These are phyloP conservation scores for Xylaria sp. DNA, from an alignment of 2,329 filamentous ascomycete genomes.

Conservation along the genomic window DNA sequence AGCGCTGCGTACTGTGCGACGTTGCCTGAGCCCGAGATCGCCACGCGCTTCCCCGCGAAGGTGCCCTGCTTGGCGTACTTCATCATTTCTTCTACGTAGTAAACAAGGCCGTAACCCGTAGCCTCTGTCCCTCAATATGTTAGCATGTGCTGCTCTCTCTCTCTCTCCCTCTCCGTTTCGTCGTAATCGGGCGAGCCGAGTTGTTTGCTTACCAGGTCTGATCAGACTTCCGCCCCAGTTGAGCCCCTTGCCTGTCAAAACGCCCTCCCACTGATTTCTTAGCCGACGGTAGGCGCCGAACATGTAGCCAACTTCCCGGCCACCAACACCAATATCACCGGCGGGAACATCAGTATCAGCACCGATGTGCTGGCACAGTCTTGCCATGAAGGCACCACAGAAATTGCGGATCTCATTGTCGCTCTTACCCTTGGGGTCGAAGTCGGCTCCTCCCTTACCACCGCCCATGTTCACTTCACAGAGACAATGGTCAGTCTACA, in stretches of 20 bases:
- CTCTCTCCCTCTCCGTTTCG: too few species aligned
- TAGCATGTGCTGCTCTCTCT: constrained; percentile 12
- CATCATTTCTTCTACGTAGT: constrained; percentile 97
- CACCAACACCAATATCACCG: constrained; percentile 93
- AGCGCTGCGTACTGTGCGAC: constrained; percentile 97
- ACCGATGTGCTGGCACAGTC: constrained; percentile 95
- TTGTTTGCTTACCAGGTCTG: constrained; percentile 68
- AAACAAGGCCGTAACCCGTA: constrained; percentile 94
- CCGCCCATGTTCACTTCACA: constrained; percentile 86
- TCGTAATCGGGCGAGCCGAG: neutral
- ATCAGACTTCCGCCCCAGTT: constrained; percentile 94
- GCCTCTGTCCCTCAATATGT: constrained; percentile 68
- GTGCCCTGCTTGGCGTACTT: constrained; percentile 85
- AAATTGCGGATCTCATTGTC: constrained; percentile 98
- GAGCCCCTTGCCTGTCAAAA: constrained; percentile 94
- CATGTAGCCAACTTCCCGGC: constrained; percentile 92
- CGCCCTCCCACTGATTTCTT: constrained; percentile 92
- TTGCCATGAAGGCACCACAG: constrained; percentile 95
- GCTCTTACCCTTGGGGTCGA: constrained; percentile 98
- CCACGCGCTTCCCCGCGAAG: constrained; percentile 91
- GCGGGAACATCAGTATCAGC: constrained; percentile 96
- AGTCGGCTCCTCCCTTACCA: constrained; percentile 97
- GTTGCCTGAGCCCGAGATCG: constrained; percentile 96
- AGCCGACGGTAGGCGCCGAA: constrained; percentile 93
- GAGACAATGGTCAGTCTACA: constrained; percentile 16